Base-by-base conservation (phyloP, 1,284 basidiomycete genomes). In the Cerrena zonata region DNA sequence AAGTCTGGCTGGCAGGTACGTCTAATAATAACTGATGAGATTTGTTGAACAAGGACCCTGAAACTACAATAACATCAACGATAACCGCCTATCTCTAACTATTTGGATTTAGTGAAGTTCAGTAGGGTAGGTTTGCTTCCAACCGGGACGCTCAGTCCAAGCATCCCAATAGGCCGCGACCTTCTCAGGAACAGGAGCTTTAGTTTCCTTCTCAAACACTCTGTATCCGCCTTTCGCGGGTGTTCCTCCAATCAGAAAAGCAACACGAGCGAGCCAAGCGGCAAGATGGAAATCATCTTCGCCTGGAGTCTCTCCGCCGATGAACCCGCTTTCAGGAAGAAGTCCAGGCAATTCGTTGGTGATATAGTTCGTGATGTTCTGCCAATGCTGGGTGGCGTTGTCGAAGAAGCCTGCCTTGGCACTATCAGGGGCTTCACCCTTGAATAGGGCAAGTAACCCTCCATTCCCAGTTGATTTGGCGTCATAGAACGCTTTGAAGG, bases 61-160 rank as follows among this genome's bases (percentile, higher is more conserved):
- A n/a, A n/a, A n/a, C n/a, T n/a, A n/a, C n/a, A n/a, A n/a, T n/a
- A n/a, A n/a, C n/a, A n/a, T n/a, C n/a, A n/a, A n/a, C n/a, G n/a
- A n/a, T n/a, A n/a, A n/a, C n/a, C n/a, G n/a, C n/a, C n/a, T n/a
- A n/a, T n/a, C n/a, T n/a, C n/a, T n/a, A n/a, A n/a, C n/a, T n/a
- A n/a, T n/a, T n/a, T n/a, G n/a, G n/a, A n/a, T n/a, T 63, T 56
- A 80, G 65, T 80, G 77, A 47, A 80, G 66, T 12, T 72, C 73
- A 22, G 67, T 59, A 7, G 64, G 66, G 55, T 79, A 81, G 45
- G 82, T 76, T 58, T 71, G 70, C 66, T 78, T 69, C 74, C 81
- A 86, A 57, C 78, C 79, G 27, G 77, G 73, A 53, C 81, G 69
- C 57, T 67, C 69, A 24, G 66, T 67, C 80, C 82, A 86, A 18